phyloP scores from a whole-genome alignment of 768 basidiomycete species.

The Rhodotorula toruloides region DNA sequence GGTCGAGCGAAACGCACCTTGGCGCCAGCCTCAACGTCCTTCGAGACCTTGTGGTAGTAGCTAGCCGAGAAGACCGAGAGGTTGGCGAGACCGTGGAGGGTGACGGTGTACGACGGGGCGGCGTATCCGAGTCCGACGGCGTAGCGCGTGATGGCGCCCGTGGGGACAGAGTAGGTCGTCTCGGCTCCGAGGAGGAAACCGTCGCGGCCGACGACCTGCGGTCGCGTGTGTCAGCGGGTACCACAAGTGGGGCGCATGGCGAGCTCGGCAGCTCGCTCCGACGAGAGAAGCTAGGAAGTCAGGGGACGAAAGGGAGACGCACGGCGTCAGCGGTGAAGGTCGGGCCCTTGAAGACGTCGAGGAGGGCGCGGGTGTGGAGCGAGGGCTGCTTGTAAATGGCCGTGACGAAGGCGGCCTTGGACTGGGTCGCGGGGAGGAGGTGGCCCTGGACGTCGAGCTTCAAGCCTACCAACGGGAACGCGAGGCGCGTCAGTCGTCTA shows the following conservation, averaged over 20 bases:
- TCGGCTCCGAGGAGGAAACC: slow-evolving; percentile 96
- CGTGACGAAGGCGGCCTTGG: slow-evolving; percentile 74
- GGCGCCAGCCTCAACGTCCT: slow-evolving; percentile 88
- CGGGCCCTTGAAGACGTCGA: slow-evolving; percentile 96
- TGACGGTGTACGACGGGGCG: slow-evolving; percentile 91
- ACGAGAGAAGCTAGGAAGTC: not conserved
- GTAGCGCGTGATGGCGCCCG: slow-evolving; percentile 86
- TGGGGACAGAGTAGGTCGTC: slow-evolving; percentile 91
- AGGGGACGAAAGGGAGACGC: slow-evolving; percentile 44
- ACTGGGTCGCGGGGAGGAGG: slow-evolving; percentile 77
- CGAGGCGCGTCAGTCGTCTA: not conserved
- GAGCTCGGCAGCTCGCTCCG: too few species aligned
- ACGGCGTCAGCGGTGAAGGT: slow-evolving; percentile 92
- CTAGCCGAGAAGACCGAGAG: slow-evolving; percentile 85
- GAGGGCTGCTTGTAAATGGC: slow-evolving; percentile 92
- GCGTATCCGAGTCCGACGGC: slow-evolving; percentile 89
- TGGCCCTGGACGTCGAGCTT: slow-evolving; percentile 85
- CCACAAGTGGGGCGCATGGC: too few species aligned
- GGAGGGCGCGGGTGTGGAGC: slow-evolving; percentile 79
- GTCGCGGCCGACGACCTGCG: slow-evolving; percentile 63
- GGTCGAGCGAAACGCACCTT: slow-evolving; percentile 49
- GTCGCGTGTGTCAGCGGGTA: not conserved
- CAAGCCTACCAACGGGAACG: slow-evolving; percentile 53
- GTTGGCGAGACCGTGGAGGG: slow-evolving; percentile 91
- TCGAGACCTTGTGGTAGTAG: slow-evolving; percentile 94